phyloP scores from a whole-genome alignment of 2,329 filamentous ascomycete genomes.

The Fusarium heterosporum region DNA sequence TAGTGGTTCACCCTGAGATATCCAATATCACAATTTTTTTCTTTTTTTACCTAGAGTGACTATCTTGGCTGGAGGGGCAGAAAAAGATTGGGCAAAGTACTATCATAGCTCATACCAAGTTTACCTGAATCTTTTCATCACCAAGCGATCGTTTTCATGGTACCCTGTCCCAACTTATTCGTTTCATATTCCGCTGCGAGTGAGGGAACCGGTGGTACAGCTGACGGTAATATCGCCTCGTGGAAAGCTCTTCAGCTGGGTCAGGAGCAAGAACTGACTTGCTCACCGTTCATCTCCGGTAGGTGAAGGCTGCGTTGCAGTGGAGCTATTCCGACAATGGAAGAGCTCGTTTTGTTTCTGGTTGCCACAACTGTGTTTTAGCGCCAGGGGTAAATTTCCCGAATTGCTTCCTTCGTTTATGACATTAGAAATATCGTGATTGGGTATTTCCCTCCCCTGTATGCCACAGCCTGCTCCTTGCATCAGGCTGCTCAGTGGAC shows the following conservation, averaged over 20 bases:
- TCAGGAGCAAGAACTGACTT: neutral
- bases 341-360: constrained; percentile 26
- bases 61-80: no score
- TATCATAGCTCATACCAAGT: no score
- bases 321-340: constrained; percentile 28
- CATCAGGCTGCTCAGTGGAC: neutral
- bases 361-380: constrained; percentile 37
- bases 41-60: no score
- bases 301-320: neutral
- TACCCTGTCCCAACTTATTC: no score
- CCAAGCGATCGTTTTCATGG: no score
- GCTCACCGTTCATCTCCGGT: constrained; percentile 21
- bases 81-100: no score
- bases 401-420: constrained; percentile 4
- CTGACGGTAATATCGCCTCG: neutral
- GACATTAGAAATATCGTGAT: constrained; percentile 5
- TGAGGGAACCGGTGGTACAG: neutral
- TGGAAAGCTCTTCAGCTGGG: neutral
- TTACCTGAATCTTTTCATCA: no score
- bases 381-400: constrained; percentile 30
- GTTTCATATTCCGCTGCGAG: neutral
- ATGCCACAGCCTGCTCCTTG: neutral
- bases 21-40: no score
- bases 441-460: constrained; percentile 2
- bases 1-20: no score